Percentiles rank a stretch among this genome's conserved stretches.
Conservation (phyloP, 805 yeast genomes). For the Schwanniomyces sp. region DNA sequence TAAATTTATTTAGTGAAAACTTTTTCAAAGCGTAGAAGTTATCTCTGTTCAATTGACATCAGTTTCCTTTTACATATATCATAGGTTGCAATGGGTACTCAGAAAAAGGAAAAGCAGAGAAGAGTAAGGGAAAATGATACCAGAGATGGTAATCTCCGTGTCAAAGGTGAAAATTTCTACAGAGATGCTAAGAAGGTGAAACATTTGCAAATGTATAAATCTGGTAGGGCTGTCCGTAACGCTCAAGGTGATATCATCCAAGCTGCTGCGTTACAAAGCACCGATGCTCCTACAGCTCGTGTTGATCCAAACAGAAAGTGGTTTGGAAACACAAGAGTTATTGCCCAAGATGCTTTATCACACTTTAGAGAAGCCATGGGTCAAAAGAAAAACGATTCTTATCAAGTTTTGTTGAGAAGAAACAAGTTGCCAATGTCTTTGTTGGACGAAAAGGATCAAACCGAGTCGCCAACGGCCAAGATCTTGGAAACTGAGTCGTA, state of each 20-base stretch:
- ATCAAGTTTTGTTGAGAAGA: constrained; percentile 82
- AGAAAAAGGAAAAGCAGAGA: constrained; percentile 87
- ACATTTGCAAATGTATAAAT: constrained; percentile 88
- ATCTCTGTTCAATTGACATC: neutral
- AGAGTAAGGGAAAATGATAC: constrained; percentile 78
- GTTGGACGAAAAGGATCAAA: constrained; percentile 79
- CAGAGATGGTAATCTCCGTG: constrained; percentile 87
- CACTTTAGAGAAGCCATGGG: constrained; percentile 95
- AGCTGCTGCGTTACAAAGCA: constrained; percentile 87
- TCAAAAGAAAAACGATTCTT: constrained; percentile 75
- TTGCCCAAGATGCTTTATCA: constrained; percentile 91
- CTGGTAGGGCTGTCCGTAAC: constrained; percentile 84
- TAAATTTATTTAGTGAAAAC: neutral
- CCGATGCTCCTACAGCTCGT: constrained; percentile 85
- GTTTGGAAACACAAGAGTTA: constrained; percentile 97
- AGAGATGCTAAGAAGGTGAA: constrained; percentile 91
- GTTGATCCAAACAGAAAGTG: constrained; percentile 96
- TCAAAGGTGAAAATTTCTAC: constrained; percentile 96
- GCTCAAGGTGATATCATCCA: constrained; percentile 82
- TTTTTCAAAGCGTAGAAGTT: neutral
- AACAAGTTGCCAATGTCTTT: constrained; percentile 95
- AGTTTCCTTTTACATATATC: neutral
- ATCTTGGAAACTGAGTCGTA: constrained; percentile 89
- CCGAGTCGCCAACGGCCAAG: constrained; percentile 73
- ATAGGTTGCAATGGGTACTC: constrained; percentile 71